phyloP scores from a whole-genome alignment of 495 filamentous ascomycete species.

The Terfezia boudieri region DNA sequence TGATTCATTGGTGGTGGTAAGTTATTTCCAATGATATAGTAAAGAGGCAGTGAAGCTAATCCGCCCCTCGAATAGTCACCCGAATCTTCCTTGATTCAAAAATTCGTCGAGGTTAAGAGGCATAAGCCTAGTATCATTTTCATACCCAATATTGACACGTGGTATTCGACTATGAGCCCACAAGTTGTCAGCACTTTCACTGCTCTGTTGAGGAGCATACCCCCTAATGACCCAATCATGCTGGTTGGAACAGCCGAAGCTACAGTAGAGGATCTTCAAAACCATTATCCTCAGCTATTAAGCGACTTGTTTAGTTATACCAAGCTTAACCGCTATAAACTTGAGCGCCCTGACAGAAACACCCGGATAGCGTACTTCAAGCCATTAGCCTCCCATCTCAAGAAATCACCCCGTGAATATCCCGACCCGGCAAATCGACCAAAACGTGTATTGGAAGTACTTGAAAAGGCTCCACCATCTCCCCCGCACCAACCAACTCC shows the following conservation, averaged over 20 bases:
- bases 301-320: conserved; percentile 69
- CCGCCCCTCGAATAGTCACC: conserved; percentile 28
- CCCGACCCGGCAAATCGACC: conserved; percentile 56
- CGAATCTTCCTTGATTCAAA: conserved; percentile 68
- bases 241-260: conserved; percentile 61
- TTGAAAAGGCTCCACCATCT: conserved; percentile 52
- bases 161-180: conserved; percentile 50
- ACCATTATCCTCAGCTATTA: conserved; percentile 32
- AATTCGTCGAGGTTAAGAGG: conserved; percentile 76
- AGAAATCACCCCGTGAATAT: conserved; percentile 58
- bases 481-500: conserved; percentile 41
- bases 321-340: conserved; percentile 44
- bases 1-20: conserved; percentile 34
- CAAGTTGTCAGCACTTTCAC: conserved; percentile 53
- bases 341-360: conserved; percentile 23
- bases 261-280: conserved; percentile 27
- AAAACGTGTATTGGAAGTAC: conserved; percentile 51
- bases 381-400: conserved; percentile 46
- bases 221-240: conserved; percentile 71
- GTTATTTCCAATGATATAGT: conserved; percentile 2
- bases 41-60: conserved; percentile 13
- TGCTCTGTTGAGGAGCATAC: conserved; percentile 50
- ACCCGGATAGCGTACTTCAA: conserved; percentile 57
- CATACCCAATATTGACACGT: conserved; percentile 69
- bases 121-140: conserved; percentile 94